phyloP scores from a whole-genome alignment of 2,329 filamentous ascomycete genomes.

The Metarhizium album region DNA sequence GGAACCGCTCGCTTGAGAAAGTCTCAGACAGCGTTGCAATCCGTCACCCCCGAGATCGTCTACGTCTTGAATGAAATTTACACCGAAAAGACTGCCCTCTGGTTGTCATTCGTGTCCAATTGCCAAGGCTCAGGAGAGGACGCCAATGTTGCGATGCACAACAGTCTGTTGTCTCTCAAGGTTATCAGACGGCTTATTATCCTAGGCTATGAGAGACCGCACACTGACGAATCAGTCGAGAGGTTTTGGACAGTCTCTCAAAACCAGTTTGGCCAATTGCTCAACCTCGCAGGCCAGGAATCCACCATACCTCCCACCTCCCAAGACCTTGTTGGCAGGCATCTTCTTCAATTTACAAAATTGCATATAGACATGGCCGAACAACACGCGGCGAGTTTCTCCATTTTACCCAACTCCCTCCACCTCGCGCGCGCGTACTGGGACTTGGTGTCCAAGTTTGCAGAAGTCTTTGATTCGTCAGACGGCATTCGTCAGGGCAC shows the following conservation, averaged over 20 bases:
- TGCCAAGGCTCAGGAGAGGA: constrained; percentile 48
- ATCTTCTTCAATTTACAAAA: constrained; percentile 83
- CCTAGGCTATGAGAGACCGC: constrained; percentile 73
- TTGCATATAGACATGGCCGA: constrained; percentile 80
- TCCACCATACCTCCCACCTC: constrained; percentile 41
- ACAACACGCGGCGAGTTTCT: constrained; percentile 71
- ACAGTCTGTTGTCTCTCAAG: constrained; percentile 70
- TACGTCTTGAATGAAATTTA: constrained; percentile 72
- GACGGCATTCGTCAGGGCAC: constrained; percentile 40
- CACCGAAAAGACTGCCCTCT: constrained; percentile 56
- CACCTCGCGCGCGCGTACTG: constrained; percentile 75
- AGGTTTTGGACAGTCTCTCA: constrained; percentile 74
- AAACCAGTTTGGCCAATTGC: constrained; percentile 65
- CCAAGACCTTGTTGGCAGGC: constrained; percentile 63
- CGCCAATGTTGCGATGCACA: constrained; percentile 55
- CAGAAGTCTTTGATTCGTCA: constrained; percentile 58
- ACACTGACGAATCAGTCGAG: constrained; percentile 63
- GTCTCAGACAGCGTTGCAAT: constrained; percentile 66
- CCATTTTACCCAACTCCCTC: constrained; percentile 68
- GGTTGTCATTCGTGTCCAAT: constrained; percentile 51
- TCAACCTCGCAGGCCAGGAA: constrained; percentile 49
- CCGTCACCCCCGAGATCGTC: constrained; percentile 73
- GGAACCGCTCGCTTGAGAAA: constrained; percentile 66
- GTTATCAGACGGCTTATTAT: constrained; percentile 69
- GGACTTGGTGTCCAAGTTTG: constrained; percentile 67